phyloP scores from a whole-genome alignment of 2,329 filamentous ascomycete species.

The Curvularia lunata region DNA sequence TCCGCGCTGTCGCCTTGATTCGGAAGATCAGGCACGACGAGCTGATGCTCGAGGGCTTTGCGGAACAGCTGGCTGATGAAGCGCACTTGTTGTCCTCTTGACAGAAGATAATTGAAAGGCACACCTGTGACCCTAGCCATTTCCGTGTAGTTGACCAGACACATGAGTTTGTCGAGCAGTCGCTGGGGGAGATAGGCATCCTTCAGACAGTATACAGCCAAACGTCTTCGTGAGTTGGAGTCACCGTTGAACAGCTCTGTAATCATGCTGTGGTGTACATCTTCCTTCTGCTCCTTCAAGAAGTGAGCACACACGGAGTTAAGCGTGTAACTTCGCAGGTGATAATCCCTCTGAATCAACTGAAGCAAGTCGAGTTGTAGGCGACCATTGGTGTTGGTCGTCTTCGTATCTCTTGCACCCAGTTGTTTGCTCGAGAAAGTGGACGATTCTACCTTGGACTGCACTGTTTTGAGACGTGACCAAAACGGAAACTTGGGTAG shows the following conservation, averaged over 20 bases:
- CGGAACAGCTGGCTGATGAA: slow-evolving; percentile 97
- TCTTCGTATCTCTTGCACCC: slow-evolving; percentile 92
- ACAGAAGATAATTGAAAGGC: slow-evolving; percentile 91
- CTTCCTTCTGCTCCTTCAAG: slow-evolving; percentile 95
- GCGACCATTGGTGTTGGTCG: slow-evolving; percentile 92
- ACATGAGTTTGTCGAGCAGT: slow-evolving; percentile 96
- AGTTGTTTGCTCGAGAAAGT: slow-evolving; percentile 98
- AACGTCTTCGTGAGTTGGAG: slow-evolving; percentile 83
- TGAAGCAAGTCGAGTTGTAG: slow-evolving; percentile 95
- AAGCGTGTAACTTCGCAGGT: slow-evolving; percentile 93
- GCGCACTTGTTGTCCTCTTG: slow-evolving; percentile 94
- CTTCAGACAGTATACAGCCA: slow-evolving; percentile 96
- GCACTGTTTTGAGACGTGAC: slow-evolving; percentile 75
- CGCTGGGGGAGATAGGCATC: slow-evolving; percentile 95
- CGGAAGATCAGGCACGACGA: slow-evolving; percentile 88
- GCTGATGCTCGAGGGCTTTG: slow-evolving; percentile 88
- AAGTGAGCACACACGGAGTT: slow-evolving; percentile 97
- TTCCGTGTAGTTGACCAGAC: slow-evolving; percentile 98
- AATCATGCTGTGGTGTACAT: slow-evolving; percentile 99
- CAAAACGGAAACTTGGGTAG: slow-evolving; percentile 82
- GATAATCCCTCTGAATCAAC: slow-evolving; percentile 90
- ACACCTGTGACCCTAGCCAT: slow-evolving; percentile 99
- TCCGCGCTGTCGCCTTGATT: slow-evolving; percentile 73
- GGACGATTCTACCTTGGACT: slow-evolving; percentile 75
- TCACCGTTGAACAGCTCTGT: slow-evolving; percentile 98